Evolutionary conservation across 2,329 filamentous ascomycete species (phyloP).

Genomic region (Dothistroma septosporum): DNA sequence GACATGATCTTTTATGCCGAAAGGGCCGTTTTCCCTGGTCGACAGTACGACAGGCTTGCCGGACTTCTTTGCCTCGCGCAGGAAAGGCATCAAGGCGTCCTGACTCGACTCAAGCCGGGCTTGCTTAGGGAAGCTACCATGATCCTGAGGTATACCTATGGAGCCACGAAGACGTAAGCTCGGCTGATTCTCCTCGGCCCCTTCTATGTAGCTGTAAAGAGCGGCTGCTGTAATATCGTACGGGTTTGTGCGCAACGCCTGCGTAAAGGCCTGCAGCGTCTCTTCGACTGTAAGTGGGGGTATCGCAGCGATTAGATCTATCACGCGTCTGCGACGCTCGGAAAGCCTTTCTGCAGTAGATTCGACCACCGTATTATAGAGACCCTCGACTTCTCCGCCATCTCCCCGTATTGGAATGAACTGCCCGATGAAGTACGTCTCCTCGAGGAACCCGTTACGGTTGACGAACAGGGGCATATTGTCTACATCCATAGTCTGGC

Average conservation of each 20-base stretch:
- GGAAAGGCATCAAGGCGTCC: constrained; percentile 1
- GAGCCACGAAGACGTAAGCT: constrained; percentile 9
- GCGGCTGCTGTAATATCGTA: constrained; percentile 1
- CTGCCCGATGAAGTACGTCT: constrained; percentile 22
- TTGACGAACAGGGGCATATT: constrained; percentile 15
- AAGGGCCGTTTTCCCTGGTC: constrained; percentile 3
- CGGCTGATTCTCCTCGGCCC: not conserved
- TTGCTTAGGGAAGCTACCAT: constrained; percentile 9
- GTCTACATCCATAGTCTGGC: constrained; percentile 17
- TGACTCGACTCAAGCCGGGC: constrained; percentile 13
- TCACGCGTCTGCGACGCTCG: constrained; percentile 15
- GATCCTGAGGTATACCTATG: constrained; percentile 14
- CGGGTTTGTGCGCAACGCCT: constrained; percentile 11
- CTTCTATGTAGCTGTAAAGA: too few species aligned
- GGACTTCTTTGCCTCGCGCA: not conserved
- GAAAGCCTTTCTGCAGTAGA: constrained; percentile 15
- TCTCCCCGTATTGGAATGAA: constrained; percentile 23
- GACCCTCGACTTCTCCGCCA: constrained; percentile 19
- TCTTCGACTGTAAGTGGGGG: constrained; percentile 6
- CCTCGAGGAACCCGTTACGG: constrained; percentile 22
- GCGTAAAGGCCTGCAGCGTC: constrained; percentile 10
- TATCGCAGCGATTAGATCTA: constrained; percentile 12
- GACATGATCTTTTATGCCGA: constrained; percentile 6
- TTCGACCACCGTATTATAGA: constrained; percentile 25
- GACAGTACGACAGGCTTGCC: constrained; percentile 9